These are phyloP conservation scores for Ophiocordyceps unilateralis DNA, from an alignment of 2,329 filamentous ascomycete genomes.

Conservation along the genomic window DNA sequence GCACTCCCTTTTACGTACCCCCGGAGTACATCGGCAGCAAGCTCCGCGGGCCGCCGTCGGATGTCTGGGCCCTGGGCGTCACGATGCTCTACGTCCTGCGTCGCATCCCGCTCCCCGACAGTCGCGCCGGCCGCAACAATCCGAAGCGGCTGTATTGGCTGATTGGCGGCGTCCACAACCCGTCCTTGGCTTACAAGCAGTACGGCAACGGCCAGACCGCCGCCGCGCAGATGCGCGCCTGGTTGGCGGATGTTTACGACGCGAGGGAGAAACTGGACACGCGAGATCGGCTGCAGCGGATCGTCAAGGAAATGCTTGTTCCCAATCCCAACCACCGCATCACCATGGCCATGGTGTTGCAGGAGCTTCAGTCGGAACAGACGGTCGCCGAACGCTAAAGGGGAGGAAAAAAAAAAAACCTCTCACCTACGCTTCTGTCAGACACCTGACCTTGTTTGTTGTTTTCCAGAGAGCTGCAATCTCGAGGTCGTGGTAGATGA, in stretches of 20 bases:
- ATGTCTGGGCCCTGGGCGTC: slow-evolving; percentile 42
- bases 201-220: slow-evolving; percentile 23
- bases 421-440: too few species aligned
- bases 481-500: too few species aligned
- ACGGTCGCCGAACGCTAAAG: slow-evolving; percentile 3
- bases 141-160: slow-evolving; percentile 37
- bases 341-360: slow-evolving; percentile 33
- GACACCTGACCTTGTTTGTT: too few species aligned
- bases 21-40: slow-evolving; percentile 41
- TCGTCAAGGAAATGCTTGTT: slow-evolving; percentile 36
- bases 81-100: slow-evolving; percentile 42
- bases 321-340: slow-evolving; percentile 33
- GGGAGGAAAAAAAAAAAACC: too few species aligned
- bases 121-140: slow-evolving; percentile 27
- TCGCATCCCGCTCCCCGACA: slow-evolving; percentile 37
- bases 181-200: slow-evolving; percentile 12
- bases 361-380: slow-evolving; percentile 20
- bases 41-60: slow-evolving; percentile 34
- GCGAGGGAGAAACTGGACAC: slow-evolving; percentile 27
- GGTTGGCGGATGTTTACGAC: slow-evolving; percentile 35
- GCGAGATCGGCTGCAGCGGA: slow-evolving; percentile 30
- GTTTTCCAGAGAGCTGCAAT: too few species aligned
- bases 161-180: slow-evolving; percentile 37
- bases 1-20: slow-evolving; percentile 44
- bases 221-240: slow-evolving; percentile 35